Conservation (phyloP, 495 filamentous ascomycete species). For the Penicillium coprophilum region DNA sequence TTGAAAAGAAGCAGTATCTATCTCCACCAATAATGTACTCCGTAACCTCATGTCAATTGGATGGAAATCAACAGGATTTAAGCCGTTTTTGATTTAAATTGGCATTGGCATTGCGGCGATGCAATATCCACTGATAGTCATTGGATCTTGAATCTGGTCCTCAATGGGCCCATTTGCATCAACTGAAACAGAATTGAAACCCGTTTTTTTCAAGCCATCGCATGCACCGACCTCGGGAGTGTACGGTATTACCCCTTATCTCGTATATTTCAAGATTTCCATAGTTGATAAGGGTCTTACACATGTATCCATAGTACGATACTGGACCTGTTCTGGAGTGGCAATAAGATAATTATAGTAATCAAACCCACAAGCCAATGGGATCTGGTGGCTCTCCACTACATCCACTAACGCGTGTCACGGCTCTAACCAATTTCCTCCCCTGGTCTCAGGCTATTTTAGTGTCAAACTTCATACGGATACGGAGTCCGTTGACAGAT, state of each 20-base stretch:
- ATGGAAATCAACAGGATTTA: not conserved
- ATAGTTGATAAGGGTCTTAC: too few relatives aligned
- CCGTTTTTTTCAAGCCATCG: not conserved
- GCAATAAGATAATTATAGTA: conserved; percentile 25
- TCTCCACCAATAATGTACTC: not conserved
- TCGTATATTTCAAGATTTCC: too few relatives aligned
- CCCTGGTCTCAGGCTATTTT: conserved; percentile 8
- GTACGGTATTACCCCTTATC: too few relatives aligned
- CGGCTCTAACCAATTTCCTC: conserved; percentile 13
- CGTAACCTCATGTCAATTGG: not conserved
- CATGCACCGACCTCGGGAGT: not conserved
- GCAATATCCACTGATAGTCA: conserved; percentile 9
- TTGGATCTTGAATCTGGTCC: not conserved
- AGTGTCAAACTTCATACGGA: not conserved
- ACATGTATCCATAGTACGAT: too few relatives aligned
- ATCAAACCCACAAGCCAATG: conserved; percentile 19
- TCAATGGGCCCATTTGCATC: not conserved
- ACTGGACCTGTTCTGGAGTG: conserved; percentile 6
- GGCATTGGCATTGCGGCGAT: conserved; percentile 1
- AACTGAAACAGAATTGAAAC: conserved; percentile 10
- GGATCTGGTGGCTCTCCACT: conserved; percentile 13
- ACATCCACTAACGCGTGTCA: conserved; percentile 36
- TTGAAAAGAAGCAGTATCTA: not conserved
- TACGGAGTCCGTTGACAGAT: not conserved
- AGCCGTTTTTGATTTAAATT: not conserved